Conservation (phyloP, 345 rosid genomes). For the Lenwebbia sp. region DNA sequence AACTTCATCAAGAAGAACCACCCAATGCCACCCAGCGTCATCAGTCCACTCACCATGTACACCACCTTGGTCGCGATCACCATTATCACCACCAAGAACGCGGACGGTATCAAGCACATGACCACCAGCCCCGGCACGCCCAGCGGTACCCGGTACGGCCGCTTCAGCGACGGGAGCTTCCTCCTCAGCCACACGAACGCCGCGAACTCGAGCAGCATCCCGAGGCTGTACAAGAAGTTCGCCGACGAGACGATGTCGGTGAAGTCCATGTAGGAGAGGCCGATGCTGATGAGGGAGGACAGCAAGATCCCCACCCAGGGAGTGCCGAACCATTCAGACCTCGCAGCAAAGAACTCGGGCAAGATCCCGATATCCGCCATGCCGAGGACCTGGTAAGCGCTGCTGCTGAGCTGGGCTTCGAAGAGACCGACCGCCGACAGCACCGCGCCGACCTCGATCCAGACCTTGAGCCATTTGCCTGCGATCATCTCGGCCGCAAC, state of each 20-base stretch:
- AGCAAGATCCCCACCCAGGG: constrained; percentile 45
- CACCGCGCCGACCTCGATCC: constrained; percentile 61
- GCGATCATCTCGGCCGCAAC: constrained; percentile 55
- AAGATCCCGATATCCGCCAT: constrained; percentile 48
- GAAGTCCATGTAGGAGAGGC: constrained; percentile 32
- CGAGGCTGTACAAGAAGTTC: constrained; percentile 39
- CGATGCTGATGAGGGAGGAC: constrained; percentile 20
- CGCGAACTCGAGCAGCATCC: constrained; percentile 46
- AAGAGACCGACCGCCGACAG: constrained; percentile 61
- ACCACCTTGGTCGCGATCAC: constrained; percentile 28
- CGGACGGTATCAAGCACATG: constrained; percentile 44
- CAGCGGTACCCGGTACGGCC: constrained; percentile 36
- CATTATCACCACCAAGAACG: constrained; percentile 31
- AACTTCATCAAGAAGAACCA: constrained; percentile 34
- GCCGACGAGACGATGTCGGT: constrained; percentile 33
- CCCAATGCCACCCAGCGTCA: constrained; percentile 37
- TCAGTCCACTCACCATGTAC: constrained; percentile 29
- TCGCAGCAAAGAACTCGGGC: constrained; percentile 19
- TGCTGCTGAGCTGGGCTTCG: constrained; percentile 77
- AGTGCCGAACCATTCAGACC: constrained; percentile 36
- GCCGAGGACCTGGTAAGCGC: constrained; percentile 52
- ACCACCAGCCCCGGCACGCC: constrained; percentile 22
- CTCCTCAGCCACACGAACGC: constrained; percentile 39
- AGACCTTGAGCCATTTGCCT: constrained; percentile 69
- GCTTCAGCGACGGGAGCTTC: constrained; percentile 20